Evolutionary conservation across 2,329 filamentous ascomycete species (phyloP).

Genomic region (Davidsoniella virescens): DNA sequence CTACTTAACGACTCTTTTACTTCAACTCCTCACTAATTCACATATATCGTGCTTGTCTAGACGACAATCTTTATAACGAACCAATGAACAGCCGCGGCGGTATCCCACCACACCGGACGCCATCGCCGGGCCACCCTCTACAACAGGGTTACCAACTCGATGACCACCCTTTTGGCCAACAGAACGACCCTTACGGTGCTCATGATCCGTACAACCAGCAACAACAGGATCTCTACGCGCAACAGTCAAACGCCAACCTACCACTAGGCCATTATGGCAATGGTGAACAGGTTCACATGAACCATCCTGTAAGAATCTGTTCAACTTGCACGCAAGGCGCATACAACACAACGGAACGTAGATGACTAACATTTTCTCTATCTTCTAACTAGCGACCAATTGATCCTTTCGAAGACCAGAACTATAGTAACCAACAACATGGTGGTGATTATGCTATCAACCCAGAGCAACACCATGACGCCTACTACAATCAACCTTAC

Average conservation of each 20-base stretch:
- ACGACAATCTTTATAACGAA: slow-evolving; percentile 45
- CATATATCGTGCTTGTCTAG: slow-evolving; percentile 18
- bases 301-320: slow-evolving; percentile 56
- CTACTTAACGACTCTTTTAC: background rate
- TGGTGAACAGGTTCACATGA: slow-evolving; percentile 63
- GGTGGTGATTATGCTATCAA: slow-evolving; percentile 54
- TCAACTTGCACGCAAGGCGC: background rate
- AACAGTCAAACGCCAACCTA: slow-evolving; percentile 2
- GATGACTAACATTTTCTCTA: background rate
- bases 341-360: background rate
- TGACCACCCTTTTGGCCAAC: slow-evolving; percentile 51
- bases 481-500: slow-evolving; percentile 73
- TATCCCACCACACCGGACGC: slow-evolving; percentile 39
- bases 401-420: slow-evolving; percentile 30
- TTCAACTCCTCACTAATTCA: background rate
- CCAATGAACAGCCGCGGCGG: slow-evolving; percentile 37
- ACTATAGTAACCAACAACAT: slow-evolving; percentile 32
- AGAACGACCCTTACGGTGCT: slow-evolving; percentile 13
- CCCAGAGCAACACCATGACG: slow-evolving; percentile 74
- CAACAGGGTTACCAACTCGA: slow-evolving; percentile 68
- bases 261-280: slow-evolving; percentile 22
- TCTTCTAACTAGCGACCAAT: slow-evolving; percentile 30
- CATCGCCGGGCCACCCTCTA: slow-evolving; percentile 60
- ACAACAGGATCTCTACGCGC: slow-evolving; percentile 29
- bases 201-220: slow-evolving; percentile 23